Evolutionary conservation across 306 rosid genomes (phyloP).

Genomic region (Lablab purpureus): DNA sequence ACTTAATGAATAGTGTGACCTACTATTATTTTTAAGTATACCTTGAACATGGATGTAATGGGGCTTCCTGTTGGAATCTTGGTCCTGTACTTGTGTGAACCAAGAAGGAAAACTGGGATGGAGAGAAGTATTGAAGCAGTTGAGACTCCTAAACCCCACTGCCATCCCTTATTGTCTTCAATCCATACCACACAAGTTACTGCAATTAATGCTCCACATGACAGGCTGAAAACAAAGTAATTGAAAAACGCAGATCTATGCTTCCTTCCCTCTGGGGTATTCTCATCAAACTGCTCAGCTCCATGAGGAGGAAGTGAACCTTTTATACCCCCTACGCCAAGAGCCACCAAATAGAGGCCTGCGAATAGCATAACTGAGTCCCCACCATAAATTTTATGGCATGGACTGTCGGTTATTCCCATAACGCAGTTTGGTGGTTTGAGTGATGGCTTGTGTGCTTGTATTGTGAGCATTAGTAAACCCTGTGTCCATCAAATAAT

Average conservation of each 20-base stretch:
- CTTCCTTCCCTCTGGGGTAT: conserved; percentile 63
- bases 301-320: conserved; percentile 90
- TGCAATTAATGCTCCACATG: conserved; percentile 81
- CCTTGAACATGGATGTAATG: conserved; percentile 76
- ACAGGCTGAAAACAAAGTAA: conserved; percentile 72
- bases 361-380: conserved; percentile 64
- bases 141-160: conserved; percentile 82
- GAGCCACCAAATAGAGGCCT: conserved; percentile 81
- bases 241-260: conserved; percentile 78
- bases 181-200: conserved; percentile 87
- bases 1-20: neutral
- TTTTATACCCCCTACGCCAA: conserved; percentile 93
- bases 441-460: conserved; percentile 72
- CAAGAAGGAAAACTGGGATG: conserved; percentile 78
- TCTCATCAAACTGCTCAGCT: conserved; percentile 82
- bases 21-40: conserved; percentile 31
- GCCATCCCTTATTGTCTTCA: conserved; percentile 91
- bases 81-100: conserved; percentile 67
- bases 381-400: conserved; percentile 61
- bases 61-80: conserved; percentile 79
- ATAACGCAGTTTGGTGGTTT: conserved; percentile 66
- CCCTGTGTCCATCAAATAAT: conserved; percentile 63
- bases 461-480: conserved; percentile 66
- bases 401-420: conserved; percentile 46
- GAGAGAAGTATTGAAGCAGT: conserved; percentile 68